phyloP scores from a whole-genome alignment of 768 basidiomycete genomes.

The Mycena vitilis region DNA sequence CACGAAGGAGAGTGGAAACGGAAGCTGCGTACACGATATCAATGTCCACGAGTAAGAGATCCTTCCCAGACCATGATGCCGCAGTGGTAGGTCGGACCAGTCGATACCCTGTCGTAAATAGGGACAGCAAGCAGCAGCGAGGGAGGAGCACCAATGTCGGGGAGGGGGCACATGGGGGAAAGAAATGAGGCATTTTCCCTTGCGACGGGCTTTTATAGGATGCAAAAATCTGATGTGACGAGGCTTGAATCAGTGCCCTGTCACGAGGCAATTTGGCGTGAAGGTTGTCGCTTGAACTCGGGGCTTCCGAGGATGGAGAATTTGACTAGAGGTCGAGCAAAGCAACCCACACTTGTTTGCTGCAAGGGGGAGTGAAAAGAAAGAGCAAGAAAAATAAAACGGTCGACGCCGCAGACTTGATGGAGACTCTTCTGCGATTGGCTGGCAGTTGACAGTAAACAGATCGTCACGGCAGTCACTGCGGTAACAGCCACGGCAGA shows the following conservation, averaged over 20 bases:
- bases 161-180: background rate
- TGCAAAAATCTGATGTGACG: background rate
- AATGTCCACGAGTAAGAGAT: background rate
- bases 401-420: background rate
- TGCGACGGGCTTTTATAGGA: constrained; percentile 11
- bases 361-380: too few relatives aligned
- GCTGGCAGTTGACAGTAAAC: background rate
- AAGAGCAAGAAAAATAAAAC: too few relatives aligned
- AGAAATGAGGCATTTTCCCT: constrained; percentile 2
- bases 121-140: background rate
- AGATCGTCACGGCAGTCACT: background rate
- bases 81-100: too few relatives aligned
- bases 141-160: background rate
- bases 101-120: background rate
- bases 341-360: too few relatives aligned
- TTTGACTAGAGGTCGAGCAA: too few relatives aligned
- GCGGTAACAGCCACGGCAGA: background rate
- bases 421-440: constrained; percentile 1
- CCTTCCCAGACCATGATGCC: too few relatives aligned
- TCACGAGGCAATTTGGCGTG: constrained; percentile 4
- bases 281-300: too few relatives aligned
- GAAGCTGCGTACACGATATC: background rate
- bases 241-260: background rate
- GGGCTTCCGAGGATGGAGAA: too few relatives aligned
- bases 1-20: background rate